Base-by-base conservation (phyloP, 2,329 filamentous ascomycete genomes). In the Escovopsis sp. region DNA sequence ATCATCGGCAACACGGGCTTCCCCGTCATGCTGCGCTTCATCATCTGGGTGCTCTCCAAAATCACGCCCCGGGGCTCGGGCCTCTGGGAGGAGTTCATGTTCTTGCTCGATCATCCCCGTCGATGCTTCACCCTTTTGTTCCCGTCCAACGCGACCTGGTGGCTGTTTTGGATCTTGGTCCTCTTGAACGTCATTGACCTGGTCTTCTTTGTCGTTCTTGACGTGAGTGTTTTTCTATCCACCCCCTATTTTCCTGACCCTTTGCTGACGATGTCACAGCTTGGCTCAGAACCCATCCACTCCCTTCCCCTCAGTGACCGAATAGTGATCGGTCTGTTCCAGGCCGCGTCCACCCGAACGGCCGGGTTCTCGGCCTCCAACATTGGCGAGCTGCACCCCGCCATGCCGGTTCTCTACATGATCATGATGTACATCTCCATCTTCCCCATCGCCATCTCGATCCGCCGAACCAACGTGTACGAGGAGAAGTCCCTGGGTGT, bases 401-500 rank as follows among this genome's bases (percentile, higher is more conserved):
- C 84, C 3, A 85, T 95, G 45, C 88, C 94, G 54, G 86, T 93
- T 12, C 85, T 87, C 23, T 96, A 95, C 64, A 69, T 96, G 62
- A 80, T 96, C 61, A 96, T 96, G 91, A 96, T 96, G 91, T 96
- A 96, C 62, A 94, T 96, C 48, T 94, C 88, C 45, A 85, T 95
- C 46, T 94, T 94, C 53, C 89, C 89, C 5, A 94, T 96, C 52
- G 89, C 91, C 57, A 96, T 96, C 54, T 91, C 85, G 6, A 83
- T 96, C 53, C 86, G 89, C 42, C 73, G 85, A 49, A 95, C 89
- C 45, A 96, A 96, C 58, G 89, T 95, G 3, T 96, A 96, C 65
- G 89, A 95, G 61, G 89, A 96, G 58, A 85, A 81, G 50, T 85
- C 80, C 1, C 72, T 91, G 0, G 85, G 85, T 5, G 77, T 93